Conservation (phyloP, 306 rosid species). For the Cicer pinnatifidum region DNA sequence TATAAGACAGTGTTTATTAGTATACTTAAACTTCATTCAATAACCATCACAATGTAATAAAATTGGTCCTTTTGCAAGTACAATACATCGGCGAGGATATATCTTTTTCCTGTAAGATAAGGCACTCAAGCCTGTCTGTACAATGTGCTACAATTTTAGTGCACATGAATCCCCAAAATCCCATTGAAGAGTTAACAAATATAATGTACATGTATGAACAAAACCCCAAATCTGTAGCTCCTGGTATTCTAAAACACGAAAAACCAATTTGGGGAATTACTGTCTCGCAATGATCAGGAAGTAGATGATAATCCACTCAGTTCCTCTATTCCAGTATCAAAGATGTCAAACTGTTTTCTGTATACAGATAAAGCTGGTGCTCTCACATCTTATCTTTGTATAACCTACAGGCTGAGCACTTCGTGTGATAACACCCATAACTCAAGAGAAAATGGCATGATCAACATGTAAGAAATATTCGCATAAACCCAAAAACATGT, state of each 20-base stretch:
- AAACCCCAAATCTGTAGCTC: constrained; percentile 42
- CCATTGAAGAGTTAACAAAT: constrained; percentile 44
- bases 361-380: constrained; percentile 41
- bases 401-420: constrained; percentile 36
- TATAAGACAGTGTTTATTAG: too few relatives aligned
- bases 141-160: constrained; percentile 48
- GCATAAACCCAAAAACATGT: constrained; percentile 35
- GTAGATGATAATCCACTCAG: constrained; percentile 36
- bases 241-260: constrained; percentile 37
- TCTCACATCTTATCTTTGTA: constrained; percentile 4
- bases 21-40: constrained; percentile 8
- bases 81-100: constrained; percentile 23
- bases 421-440: constrained; percentile 38
- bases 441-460: constrained; percentile 27
- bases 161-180: constrained; percentile 47
- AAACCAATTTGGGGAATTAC: constrained; percentile 35
- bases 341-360: constrained; percentile 48
- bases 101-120: constrained; percentile 29
- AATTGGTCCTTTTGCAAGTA: constrained; percentile 29
- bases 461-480: constrained; percentile 20
- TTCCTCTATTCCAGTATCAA: constrained; percentile 35
- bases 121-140: constrained; percentile 54
- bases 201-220: constrained; percentile 55
- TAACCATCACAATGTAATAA: constrained; percentile 7
- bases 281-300: constrained; percentile 33